A percentile compares a stretch with the other conserved stretches of the same genome.
These are phyloP conservation scores for Pyricularia sp. DNA, from an alignment of 2,329 filamentous ascomycete species.

Conservation along the genomic window DNA sequence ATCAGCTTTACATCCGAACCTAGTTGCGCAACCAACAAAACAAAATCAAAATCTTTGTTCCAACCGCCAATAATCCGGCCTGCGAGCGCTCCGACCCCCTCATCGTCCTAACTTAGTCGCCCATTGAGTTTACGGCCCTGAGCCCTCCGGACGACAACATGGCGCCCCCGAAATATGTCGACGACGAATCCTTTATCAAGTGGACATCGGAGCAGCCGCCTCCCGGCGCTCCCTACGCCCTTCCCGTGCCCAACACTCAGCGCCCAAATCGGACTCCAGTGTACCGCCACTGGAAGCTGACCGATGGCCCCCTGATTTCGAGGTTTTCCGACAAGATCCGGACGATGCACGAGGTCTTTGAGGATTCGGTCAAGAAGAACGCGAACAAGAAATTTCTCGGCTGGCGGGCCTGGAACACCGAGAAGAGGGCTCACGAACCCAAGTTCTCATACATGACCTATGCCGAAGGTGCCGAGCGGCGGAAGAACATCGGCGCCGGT, in stretches of 20 bases:
- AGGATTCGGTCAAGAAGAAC: conserved; percentile 51
- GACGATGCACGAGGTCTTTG: conserved; percentile 76
- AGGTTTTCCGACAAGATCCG: conserved; percentile 61
- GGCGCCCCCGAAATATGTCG: conserved; percentile 17
- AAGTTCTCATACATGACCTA: conserved; percentile 82
- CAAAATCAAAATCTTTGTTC: background rate
- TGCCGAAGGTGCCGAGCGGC: conserved; percentile 64
- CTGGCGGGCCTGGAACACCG: conserved; percentile 67
- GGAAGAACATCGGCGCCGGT: conserved; percentile 78
- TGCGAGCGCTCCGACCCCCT: background rate
- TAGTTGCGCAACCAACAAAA: background rate
- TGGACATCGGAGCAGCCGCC: conserved; percentile 56
- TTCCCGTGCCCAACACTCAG: conserved; percentile 68
- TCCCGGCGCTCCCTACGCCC: conserved; percentile 66
- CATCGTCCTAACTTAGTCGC: background rate
- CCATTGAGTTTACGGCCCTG: background rate
- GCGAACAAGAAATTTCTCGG: conserved; percentile 70
- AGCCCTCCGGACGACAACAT: conserved; percentile 18
- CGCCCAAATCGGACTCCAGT: conserved; percentile 61
- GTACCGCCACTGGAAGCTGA: conserved; percentile 76
- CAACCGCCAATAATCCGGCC: background rate
- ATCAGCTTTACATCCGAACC: background rate
- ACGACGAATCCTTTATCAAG: conserved; percentile 30
- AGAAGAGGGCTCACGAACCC: conserved; percentile 61
- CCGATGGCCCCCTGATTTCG: conserved; percentile 60